Evolutionary conservation across 2,329 filamentous ascomycete genomes (phyloP).

Genomic region (Aureobasidium sp.): DNA sequence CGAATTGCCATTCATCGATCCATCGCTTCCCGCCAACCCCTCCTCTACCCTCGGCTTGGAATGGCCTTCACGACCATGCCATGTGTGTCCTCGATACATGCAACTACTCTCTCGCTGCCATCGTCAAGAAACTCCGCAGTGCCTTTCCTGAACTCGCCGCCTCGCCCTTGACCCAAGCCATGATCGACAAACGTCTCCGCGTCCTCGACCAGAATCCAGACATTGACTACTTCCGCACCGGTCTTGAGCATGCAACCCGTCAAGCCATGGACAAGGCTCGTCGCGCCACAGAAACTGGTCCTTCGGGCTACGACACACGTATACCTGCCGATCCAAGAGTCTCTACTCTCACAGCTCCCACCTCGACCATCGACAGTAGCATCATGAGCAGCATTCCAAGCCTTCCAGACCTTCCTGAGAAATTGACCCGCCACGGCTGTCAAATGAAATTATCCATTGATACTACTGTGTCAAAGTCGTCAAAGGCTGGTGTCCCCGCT

Average conservation of each 20-base stretch:
- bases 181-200: conserved; percentile 31
- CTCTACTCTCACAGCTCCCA: conserved; percentile 1
- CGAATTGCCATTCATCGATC: not conserved
- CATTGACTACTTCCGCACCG: conserved; percentile 26
- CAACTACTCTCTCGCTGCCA: conserved; percentile 25
- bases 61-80: conserved; percentile 26
- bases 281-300: not conserved
- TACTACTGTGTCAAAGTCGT: not conserved
- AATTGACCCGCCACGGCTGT: not conserved
- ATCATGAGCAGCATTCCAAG: conserved; percentile 4
- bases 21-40: conserved; percentile 19
- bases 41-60: conserved; percentile 28
- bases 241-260: conserved; percentile 13
- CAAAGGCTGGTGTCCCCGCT: not conserved
- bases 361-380: conserved; percentile 6
- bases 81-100: conserved; percentile 31
- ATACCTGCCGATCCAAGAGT: conserved; percentile 3
- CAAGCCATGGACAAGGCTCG: conserved; percentile 1
- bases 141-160: conserved; percentile 26
- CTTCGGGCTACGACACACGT: conserved; percentile 1
- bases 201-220: conserved; percentile 30
- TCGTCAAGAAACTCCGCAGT: conserved; percentile 26
- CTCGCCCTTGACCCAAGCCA: conserved; percentile 24
- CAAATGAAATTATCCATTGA: not conserved
- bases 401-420: conserved; percentile 3